A percentile compares a stretch with the other conserved stretches of the same genome.
phyloP scores from a whole-genome alignment of 2,329 filamentous ascomycete genomes.

The Fusarium burgessii region DNA sequence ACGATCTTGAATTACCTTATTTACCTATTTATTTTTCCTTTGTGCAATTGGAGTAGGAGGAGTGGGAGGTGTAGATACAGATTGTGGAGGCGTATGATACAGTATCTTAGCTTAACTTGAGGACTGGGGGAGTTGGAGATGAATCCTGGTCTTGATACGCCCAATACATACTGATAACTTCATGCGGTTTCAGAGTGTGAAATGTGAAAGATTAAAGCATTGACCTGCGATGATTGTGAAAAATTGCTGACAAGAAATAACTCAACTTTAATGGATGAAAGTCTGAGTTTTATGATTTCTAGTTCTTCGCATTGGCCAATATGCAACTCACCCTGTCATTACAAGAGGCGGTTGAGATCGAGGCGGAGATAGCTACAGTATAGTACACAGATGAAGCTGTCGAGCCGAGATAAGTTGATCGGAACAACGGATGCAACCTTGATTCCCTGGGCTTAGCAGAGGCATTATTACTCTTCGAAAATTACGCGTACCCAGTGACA shows the following conservation, averaged over 20 bases:
- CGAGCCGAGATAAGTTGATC: slow-evolving; percentile 19
- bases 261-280: background rate
- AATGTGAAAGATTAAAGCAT: background rate
- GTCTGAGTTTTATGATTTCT: background rate
- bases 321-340: background rate
- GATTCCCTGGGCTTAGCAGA: background rate
- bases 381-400: slow-evolving; percentile 3
- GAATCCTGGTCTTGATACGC: slow-evolving; percentile 23
- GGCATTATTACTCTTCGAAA: background rate
- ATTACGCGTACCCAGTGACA: background rate
- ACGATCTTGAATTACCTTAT: slow-evolving; percentile 23
- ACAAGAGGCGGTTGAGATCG: slow-evolving; percentile 18
- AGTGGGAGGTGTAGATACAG: slow-evolving; percentile 39
- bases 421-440: slow-evolving; percentile 26
- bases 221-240: too few species aligned
- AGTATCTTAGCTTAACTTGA: slow-evolving; percentile 23
- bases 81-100: slow-evolving; percentile 36
- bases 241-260: background rate
- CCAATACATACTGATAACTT: slow-evolving; percentile 33
- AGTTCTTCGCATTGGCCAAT: background rate
- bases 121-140: slow-evolving; percentile 28
- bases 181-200: background rate
- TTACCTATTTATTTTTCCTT: slow-evolving; percentile 36
- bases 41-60: slow-evolving; percentile 39
- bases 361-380: too few species aligned